Evolutionary conservation across 306 rosid species (phyloP).

Genomic region (Lathyrus oleraceus): DNA sequence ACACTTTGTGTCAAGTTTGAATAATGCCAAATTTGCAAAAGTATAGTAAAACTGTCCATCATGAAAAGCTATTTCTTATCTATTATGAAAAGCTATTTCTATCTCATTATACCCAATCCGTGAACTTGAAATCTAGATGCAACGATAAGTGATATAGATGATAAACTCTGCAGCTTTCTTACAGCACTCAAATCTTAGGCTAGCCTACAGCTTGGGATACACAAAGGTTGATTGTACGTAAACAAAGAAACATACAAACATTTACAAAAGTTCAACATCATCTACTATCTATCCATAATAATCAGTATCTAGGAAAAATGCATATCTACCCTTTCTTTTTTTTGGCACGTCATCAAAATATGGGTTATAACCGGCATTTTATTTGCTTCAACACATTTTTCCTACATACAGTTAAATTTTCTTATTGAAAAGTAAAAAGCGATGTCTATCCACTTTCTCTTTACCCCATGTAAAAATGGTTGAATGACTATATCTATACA

Average conservation of each 20-base stretch:
- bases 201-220: background rate
- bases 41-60: constrained; percentile 3
- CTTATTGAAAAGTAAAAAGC: too few species aligned
- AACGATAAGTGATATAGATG: background rate
- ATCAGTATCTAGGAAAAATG: too few species aligned
- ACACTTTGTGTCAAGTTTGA: constrained; percentile 23
- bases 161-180: constrained; percentile 25
- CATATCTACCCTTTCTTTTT: too few species aligned
- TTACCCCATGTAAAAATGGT: too few species aligned
- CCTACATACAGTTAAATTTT: too few species aligned
- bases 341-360: too few species aligned
- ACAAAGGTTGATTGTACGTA: constrained; percentile 1
- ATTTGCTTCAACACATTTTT: too few species aligned
- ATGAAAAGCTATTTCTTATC: constrained; percentile 1
- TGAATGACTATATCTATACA: too few species aligned
- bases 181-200: constrained; percentile 19
- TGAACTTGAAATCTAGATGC: constrained; percentile 22
- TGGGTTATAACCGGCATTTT: too few species aligned
- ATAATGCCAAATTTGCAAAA: constrained; percentile 10
- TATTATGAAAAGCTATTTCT: background rate
- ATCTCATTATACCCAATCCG: constrained; percentile 8
- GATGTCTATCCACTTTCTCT: too few species aligned
- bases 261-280: background rate
- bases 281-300: too few species aligned
- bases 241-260: background rate